A percentile compares a stretch with the other conserved stretches of the same genome.
These are phyloP conservation scores for Irpex sp. DNA, from an alignment of 1,284 basidiomycete genomes.

Conservation along the genomic window DNA sequence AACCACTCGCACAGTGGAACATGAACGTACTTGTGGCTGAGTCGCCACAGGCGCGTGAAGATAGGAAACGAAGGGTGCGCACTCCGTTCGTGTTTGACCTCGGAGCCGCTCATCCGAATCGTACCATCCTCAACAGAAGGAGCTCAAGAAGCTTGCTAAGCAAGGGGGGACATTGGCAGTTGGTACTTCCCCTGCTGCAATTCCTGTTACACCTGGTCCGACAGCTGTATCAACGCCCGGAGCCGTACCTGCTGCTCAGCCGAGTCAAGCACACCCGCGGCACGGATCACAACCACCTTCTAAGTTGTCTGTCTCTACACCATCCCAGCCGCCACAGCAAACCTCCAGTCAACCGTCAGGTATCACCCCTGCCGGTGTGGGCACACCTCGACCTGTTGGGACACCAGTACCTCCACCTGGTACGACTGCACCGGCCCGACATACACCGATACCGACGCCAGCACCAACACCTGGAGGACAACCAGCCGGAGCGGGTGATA, in stretches of 20 bases:
- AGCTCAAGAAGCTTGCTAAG: slow-evolving; percentile 66
- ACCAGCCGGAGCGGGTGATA: slow-evolving; percentile 18
- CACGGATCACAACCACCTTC: slow-evolving; percentile 13
- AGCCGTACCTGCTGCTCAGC: slow-evolving; percentile 10
- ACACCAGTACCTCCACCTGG: slow-evolving; percentile 18
- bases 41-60: slow-evolving; percentile 73
- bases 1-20: slow-evolving; percentile 55
- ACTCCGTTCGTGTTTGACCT: slow-evolving; percentile 4
- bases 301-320: slow-evolving; percentile 1
- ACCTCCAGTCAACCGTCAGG: slow-evolving; percentile 29
- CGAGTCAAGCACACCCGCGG: slow-evolving; percentile 24
- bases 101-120: slow-evolving; percentile 16
- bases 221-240: slow-evolving; percentile 15
- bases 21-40: slow-evolving; percentile 57
- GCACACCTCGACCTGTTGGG: slow-evolving; percentile 34
- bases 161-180: slow-evolving; percentile 35
- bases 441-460: slow-evolving; percentile 15
- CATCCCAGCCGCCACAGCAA: slow-evolving; percentile 13
- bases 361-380: slow-evolving; percentile 25
- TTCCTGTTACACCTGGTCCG: slow-evolving; percentile 25
- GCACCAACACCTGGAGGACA: slow-evolving; percentile 23
- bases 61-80: slow-evolving; percentile 73
- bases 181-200: slow-evolving; percentile 20
- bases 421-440: slow-evolving; percentile 8
- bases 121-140: slow-evolving; percentile 47